Evolutionary conservation across 1,284 basidiomycete genomes (phyloP).

Genomic region (Trametes versicolor): DNA sequence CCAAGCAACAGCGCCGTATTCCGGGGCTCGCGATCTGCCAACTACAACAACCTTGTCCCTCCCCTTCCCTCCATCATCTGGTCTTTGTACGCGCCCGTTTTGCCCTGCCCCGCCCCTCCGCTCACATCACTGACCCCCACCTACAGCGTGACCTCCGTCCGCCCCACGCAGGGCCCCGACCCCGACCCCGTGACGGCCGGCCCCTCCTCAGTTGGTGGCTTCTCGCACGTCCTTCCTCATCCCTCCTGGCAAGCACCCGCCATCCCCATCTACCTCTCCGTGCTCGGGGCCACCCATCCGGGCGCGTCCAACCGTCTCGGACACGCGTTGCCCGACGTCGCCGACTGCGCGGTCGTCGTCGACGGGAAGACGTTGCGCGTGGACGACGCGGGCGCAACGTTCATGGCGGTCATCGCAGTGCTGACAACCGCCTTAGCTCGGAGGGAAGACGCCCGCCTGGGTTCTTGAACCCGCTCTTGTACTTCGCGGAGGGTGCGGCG

Average conservation of each 20-base stretch:
- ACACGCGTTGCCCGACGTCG: constrained; percentile 46
- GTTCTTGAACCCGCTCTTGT: constrained; percentile 60
- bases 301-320: constrained; percentile 44
- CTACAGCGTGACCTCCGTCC: constrained; percentile 69
- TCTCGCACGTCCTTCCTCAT: constrained; percentile 55
- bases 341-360: constrained; percentile 43
- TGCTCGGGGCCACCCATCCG: constrained; percentile 42
- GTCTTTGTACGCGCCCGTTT: constrained; percentile 54
- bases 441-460: constrained; percentile 56
- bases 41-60: constrained; percentile 66
- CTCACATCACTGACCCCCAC: not conserved
- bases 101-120: constrained; percentile 37
- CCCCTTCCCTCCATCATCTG: constrained; percentile 73
- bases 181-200: constrained; percentile 58
- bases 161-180: constrained; percentile 57
- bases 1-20: constrained; percentile 76
- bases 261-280: constrained; percentile 46
- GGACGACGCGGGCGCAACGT: constrained; percentile 62
- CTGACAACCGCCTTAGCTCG: constrained; percentile 58
- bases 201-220: constrained; percentile 60
- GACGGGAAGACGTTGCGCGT: constrained; percentile 51
- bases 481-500: constrained; percentile 37
- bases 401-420: constrained; percentile 61
- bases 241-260: constrained; percentile 53
- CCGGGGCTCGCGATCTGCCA: constrained; percentile 60